Conservation (phyloP, 345 rosid genomes). For the rapeseed (Brassica napus) region DNA sequence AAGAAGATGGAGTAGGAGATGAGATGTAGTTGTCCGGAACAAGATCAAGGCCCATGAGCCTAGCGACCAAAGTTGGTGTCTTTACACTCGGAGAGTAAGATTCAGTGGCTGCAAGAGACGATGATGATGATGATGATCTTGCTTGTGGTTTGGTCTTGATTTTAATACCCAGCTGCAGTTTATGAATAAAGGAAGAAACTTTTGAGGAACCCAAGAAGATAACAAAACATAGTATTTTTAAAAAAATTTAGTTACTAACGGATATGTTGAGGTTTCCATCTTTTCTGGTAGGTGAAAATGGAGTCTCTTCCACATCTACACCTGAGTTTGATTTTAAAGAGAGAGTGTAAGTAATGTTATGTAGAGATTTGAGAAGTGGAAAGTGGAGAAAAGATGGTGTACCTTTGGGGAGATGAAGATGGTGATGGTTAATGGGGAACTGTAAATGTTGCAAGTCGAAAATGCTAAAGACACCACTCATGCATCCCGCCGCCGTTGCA, state of each 20-base stretch:
- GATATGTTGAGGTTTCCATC: conserved; percentile 50
- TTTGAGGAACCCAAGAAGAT: conserved; percentile 38
- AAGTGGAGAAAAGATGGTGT: background rate
- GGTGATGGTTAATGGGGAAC: conserved; percentile 47
- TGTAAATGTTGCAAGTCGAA: conserved; percentile 74
- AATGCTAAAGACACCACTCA: conserved; percentile 67
- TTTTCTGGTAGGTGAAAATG: conserved; percentile 41
- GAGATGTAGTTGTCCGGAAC: conserved; percentile 60
- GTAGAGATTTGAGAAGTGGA: background rate
- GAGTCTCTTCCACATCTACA: conserved; percentile 50
- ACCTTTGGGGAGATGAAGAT: background rate
- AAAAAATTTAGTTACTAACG: conserved; percentile 43
- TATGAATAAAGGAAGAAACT: conserved; percentile 10
- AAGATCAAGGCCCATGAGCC: conserved; percentile 95
- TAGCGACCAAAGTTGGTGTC: conserved; percentile 83
- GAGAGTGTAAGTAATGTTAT: background rate
- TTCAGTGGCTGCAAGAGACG: conserved; percentile 27
- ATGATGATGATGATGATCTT: conserved; percentile 34
- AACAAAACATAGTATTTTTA: conserved; percentile 19
- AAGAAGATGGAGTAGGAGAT: conserved; percentile 48
- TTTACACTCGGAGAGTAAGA: conserved; percentile 65
- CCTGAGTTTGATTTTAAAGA: conserved; percentile 40
- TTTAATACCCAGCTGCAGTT: conserved; percentile 64
- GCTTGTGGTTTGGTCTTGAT: conserved; percentile 57
- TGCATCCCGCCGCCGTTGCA: conserved; percentile 60